A percentile compares a stretch with the other conserved stretches of the same genome.
Evolutionary conservation across 108 stramenopile genomes (phyloP).

Genomic region (Cyclotella choctawhatcheeana): DNA sequence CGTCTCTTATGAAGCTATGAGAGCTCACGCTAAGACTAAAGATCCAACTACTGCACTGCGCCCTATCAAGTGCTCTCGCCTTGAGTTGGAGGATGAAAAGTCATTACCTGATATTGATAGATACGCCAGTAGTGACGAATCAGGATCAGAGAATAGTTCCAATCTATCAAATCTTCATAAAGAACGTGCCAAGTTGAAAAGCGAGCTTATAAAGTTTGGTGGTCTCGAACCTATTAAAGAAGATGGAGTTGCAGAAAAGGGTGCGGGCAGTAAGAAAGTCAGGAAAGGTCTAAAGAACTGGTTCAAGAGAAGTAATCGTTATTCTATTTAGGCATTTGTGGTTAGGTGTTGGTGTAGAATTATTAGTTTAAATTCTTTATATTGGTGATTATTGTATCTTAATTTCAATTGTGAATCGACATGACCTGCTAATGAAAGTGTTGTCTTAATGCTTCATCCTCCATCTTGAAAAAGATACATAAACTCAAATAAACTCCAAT

Average conservation of each 20-base stretch:
- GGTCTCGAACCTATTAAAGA: slow-evolving; percentile 30
- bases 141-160: slow-evolving; percentile 3
- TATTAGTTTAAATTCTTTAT: too few species aligned
- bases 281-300: slow-evolving; percentile 35
- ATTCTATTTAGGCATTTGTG: slow-evolving; percentile 18
- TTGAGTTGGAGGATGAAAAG: not conserved
- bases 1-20: slow-evolving; percentile 8
- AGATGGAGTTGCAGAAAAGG: slow-evolving; percentile 13
- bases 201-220: slow-evolving; percentile 14
- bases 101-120: slow-evolving; percentile 11
- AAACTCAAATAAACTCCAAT: too few species aligned
- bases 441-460: too few species aligned
- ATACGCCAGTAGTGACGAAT: slow-evolving; percentile 23
- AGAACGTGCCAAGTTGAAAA: not conserved
- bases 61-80: slow-evolving; percentile 1
- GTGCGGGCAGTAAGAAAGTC: slow-evolving; percentile 13
- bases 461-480: too few species aligned
- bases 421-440: too few species aligned
- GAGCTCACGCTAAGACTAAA: not conserved
- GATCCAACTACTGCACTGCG: not conserved
- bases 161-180: slow-evolving; percentile 2
- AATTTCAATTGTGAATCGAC: too few species aligned
- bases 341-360: too few species aligned
- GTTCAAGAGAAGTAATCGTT: slow-evolving; percentile 8
- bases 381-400: too few species aligned